Base-by-base conservation (phyloP, 805 yeast species). In the Grigorovia humatica region DNA sequence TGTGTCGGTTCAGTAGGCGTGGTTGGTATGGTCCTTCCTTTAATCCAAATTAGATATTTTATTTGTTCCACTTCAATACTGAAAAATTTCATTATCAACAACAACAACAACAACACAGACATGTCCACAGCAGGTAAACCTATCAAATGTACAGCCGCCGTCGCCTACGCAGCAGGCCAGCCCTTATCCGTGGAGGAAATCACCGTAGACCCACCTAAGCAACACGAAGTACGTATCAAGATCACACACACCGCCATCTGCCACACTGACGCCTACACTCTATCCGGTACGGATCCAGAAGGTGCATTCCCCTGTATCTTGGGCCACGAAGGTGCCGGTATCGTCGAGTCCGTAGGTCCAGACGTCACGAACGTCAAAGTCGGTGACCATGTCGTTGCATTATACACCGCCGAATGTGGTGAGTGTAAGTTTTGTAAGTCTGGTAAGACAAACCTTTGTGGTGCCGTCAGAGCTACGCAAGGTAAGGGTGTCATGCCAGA, bases 401-500 rank as follows among this genome's bases (percentile, higher is more conserved):
- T 93, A 46, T 95, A 93, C 80, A 93, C 98, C 41, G 96, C 99
- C 50, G 99, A 95, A 72, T 93, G 99, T 74, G 75, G 77, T 57
- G 86, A 89, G 70, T 93, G 99, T 76, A 89, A 90, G 70, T 88
- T 90, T 78, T 93, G 99, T 75, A 78, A 75, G 68, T 81, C 90
- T 55, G 96, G 96, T 56, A 93, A 95, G 79, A 91, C 99, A 66
- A 93, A 93, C 74, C 78, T 93, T 68, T 93, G 99, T 77, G 88
- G 93, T 56, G 78, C 95, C 62, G 91, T 93, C 60, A 83, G 99
- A 73, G 95, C 88, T 51, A 95, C 99, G 52, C 99, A 93, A 70
- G 98, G 99, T 68, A 84, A 87, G 66, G 99, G 99, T 69, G 85
- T 91, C 53, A 86, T 93, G 96, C 99, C 99, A 56, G 99, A 93